Evolutionary conservation across 78 protist species (phyloP).

Genomic region (Dictyostelium firmibasis): DNA sequence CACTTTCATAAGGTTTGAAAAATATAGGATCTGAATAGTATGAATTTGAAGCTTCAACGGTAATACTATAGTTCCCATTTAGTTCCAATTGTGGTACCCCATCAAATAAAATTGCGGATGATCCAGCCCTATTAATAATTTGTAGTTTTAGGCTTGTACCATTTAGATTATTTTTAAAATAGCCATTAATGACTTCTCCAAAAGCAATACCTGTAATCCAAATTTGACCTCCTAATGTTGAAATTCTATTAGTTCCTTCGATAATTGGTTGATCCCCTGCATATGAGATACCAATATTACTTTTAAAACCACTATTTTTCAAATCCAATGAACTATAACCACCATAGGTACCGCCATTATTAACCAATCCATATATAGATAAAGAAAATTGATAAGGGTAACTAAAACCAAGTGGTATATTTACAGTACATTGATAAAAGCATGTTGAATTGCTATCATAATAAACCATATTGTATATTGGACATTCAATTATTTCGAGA

Average conservation of each 20-base stretch:
- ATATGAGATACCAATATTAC: neutral
- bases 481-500: neutral
- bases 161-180: too few species aligned
- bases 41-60: neutral
- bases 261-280: neutral
- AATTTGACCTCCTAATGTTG: neutral
- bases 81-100: neutral
- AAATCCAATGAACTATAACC: neutral
- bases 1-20: neutral
- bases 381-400: neutral
- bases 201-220: neutral
- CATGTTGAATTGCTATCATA: neutral
- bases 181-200: neutral
- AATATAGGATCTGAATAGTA: too few species aligned
- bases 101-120: neutral
- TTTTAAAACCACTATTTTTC: neutral
- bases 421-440: neutral
- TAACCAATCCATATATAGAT: neutral
- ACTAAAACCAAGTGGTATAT: conserved; percentile 32
- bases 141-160: neutral
- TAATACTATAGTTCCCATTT: neutral
- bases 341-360: conserved; percentile 4
- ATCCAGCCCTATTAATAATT: neutral
- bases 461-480: neutral
- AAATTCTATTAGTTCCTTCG: neutral